Conservation (phyloP, 257 asterid genomes). For the Fraxinus anomala region DNA sequence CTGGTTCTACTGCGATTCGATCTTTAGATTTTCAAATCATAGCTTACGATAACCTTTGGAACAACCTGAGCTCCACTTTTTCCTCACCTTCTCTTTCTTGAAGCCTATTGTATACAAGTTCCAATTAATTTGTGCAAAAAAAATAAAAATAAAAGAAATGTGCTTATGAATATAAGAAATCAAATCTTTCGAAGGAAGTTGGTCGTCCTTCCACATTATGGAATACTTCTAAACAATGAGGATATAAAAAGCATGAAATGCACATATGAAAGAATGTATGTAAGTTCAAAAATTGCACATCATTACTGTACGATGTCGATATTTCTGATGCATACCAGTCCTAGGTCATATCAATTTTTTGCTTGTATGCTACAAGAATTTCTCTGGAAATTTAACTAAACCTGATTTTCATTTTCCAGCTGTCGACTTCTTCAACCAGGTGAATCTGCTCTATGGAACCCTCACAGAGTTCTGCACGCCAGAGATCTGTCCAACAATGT, state of each 20-base stretch:
- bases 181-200: neutral
- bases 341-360: neutral
- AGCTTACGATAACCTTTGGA: neutral
- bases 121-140: neutral
- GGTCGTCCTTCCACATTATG: neutral
- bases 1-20: too few species aligned
- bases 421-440: conserved; percentile 95
- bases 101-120: neutral
- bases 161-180: neutral
- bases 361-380: conserved; percentile 10
- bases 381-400: conserved; percentile 31
- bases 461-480: conserved; percentile 93
- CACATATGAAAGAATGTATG: neutral
- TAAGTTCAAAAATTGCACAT: neutral
- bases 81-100: neutral
- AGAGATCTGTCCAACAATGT: conserved; percentile 90
- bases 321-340: neutral
- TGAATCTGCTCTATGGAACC: conserved; percentile 92
- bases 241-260: neutral
- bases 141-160: neutral
- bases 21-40: too few species aligned
- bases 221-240: neutral
- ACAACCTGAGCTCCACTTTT: neutral
- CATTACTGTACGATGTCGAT: conserved; percentile 1
- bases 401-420: conserved; percentile 60